Evolutionary conservation across 176 grass and related monocot species (phyloP).

Genomic region (Olyra latifolia): DNA sequence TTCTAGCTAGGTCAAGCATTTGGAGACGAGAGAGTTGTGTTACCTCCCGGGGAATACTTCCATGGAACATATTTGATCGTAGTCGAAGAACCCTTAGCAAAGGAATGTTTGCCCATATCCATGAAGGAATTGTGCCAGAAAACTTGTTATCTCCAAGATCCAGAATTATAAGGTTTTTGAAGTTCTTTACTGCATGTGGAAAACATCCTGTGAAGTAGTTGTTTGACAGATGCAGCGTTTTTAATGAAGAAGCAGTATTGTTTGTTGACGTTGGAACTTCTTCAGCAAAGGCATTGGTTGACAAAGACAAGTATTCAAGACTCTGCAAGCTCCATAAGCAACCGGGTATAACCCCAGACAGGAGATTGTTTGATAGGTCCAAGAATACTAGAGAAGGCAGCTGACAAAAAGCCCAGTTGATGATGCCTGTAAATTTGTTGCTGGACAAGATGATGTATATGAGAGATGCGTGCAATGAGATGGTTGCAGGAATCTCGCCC

Average conservation of each 20-base stretch:
- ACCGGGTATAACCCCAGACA: constrained; percentile 26
- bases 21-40: background rate
- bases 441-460: too few relatives aligned
- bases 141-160: constrained; percentile 12
- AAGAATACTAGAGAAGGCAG: background rate
- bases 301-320: too few relatives aligned
- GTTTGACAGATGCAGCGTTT: background rate
- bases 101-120: constrained; percentile 3
- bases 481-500: too few relatives aligned
- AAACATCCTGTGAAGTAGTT: constrained; percentile 10
- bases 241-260: background rate
- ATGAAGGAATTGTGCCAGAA: constrained; percentile 16
- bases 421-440: background rate
- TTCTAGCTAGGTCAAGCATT: constrained; percentile 22
- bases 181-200: background rate
- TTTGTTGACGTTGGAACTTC: background rate
- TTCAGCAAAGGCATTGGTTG: background rate
- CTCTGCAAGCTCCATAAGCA: constrained; percentile 10
- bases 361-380: constrained; percentile 19
- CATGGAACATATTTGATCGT: constrained; percentile 25
- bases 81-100: background rate
- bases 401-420: too few relatives aligned
- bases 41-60: constrained; percentile 15
- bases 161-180: background rate
- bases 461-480: too few relatives aligned